Conservation (phyloP, 257 asterid genomes). For the Paulownia fortunei region DNA sequence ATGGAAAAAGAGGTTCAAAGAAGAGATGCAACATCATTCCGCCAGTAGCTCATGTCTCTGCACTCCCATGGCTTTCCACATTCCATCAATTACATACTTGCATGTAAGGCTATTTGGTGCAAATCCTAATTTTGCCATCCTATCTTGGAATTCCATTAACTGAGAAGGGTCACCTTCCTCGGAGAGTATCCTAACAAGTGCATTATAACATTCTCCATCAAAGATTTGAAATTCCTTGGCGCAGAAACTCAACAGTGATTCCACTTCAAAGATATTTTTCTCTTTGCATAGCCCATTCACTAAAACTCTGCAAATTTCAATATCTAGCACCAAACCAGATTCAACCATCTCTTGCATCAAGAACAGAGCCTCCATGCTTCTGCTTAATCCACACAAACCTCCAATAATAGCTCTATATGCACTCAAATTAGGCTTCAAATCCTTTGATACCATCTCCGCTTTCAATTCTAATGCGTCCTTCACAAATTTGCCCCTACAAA, state of each 20-base stretch:
- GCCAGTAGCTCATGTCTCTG: conserved; percentile 36
- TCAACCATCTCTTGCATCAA: conserved; percentile 74
- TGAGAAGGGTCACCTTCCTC: conserved; percentile 53
- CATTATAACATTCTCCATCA: conserved; percentile 68
- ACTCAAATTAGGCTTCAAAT: conserved; percentile 52
- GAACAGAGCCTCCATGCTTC: conserved; percentile 64
- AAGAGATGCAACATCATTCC: conserved; percentile 32
- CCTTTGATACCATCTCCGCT: conserved; percentile 57
- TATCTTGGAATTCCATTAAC: conserved; percentile 63
- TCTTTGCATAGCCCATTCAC: conserved; percentile 60
- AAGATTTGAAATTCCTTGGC: conserved; percentile 59
- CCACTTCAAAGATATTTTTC: conserved; percentile 50
- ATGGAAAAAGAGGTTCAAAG: conserved; percentile 6
- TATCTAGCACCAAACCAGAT: conserved; percentile 55
- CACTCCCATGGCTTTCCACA: conserved; percentile 51
- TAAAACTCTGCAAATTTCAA: conserved; percentile 67
- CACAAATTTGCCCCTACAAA: conserved; percentile 57
- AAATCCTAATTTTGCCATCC: conserved; percentile 76
- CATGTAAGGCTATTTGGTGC: conserved; percentile 64
- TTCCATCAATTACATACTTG: conserved; percentile 70
- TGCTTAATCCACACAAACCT: conserved; percentile 60
- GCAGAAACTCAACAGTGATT: conserved; percentile 52
- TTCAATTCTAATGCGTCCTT: conserved; percentile 63
- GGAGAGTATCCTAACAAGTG: conserved; percentile 49
- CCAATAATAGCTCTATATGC: conserved; percentile 61